Percentiles rank a stretch among this genome's conserved stretches.
Conservation (phyloP, 1,284 basidiomycete species). For the Omphalotus olearius region DNA sequence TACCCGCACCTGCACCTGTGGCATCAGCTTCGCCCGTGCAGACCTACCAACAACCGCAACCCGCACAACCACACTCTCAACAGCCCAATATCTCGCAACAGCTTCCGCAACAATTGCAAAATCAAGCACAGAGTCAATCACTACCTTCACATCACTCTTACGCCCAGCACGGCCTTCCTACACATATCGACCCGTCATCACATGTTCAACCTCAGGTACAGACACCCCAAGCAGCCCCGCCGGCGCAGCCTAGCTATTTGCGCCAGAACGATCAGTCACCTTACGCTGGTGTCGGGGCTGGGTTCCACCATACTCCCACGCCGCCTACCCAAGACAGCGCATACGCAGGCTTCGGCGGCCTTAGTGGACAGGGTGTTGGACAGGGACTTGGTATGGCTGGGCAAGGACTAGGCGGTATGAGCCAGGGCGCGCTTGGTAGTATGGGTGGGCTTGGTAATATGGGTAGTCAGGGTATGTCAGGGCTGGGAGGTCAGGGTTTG, state of each 20-base stretch:
- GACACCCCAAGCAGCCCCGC: constrained; percentile 22
- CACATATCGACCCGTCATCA: constrained; percentile 34
- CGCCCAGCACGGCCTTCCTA: constrained; percentile 7
- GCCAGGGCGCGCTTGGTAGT: constrained; percentile 1
- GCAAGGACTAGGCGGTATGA: constrained; percentile 6
- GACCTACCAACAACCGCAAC: background rate
- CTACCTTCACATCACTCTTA: constrained; percentile 8
- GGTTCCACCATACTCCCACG: constrained; percentile 52
- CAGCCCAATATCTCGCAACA: background rate
- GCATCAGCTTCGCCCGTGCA: constrained; percentile 1
- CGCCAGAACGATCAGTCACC: constrained; percentile 53
- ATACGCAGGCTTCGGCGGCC: constrained; percentile 57
- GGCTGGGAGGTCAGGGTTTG: constrained; percentile 21
- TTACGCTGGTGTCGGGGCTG: constrained; percentile 35
- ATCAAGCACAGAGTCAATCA: background rate
- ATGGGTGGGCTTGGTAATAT: background rate
- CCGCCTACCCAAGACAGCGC: constrained; percentile 65
- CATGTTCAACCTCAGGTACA: constrained; percentile 23
- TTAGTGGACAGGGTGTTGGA: constrained; percentile 3
- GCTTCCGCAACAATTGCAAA: constrained; percentile 7
- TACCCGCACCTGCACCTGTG: background rate
- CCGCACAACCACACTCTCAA: background rate
- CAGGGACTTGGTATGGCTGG: constrained; percentile 3
- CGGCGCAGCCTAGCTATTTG: constrained; percentile 43
- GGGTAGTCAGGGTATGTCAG: constrained; percentile 1